These are phyloP conservation scores for Akanthomyces uredinophilus DNA, from an alignment of 2,329 filamentous ascomycete species.

Conservation along the genomic window DNA sequence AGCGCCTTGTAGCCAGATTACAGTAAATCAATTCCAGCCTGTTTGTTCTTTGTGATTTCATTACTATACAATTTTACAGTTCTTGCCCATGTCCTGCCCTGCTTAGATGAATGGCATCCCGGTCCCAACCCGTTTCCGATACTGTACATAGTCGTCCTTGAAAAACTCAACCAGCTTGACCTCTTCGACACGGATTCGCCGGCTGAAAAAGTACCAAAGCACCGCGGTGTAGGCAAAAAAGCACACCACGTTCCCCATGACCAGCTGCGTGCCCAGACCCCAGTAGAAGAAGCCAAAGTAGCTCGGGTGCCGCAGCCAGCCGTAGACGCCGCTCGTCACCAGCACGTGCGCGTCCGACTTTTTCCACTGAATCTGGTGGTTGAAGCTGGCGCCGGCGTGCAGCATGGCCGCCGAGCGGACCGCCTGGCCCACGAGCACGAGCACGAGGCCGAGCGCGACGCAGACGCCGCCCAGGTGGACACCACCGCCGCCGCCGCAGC, in stretches of 20 bases:
- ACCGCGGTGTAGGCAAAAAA: constrained; percentile 68
- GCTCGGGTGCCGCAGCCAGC: constrained; percentile 71
- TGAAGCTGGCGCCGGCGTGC: constrained; percentile 86
- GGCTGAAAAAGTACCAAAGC: constrained; percentile 80
- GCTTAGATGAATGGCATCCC: constrained; percentile 64
- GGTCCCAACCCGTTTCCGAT: constrained; percentile 65
- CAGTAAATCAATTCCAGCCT: neutral
- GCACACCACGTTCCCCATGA: constrained; percentile 79
- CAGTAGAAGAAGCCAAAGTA: constrained; percentile 99
- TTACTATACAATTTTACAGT: neutral
- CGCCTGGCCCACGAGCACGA: constrained; percentile 67
- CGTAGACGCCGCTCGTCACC: constrained; percentile 80
- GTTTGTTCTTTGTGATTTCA: neutral
- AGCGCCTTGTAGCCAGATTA: constrained; percentile 1
- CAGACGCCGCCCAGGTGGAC: constrained; percentile 33
- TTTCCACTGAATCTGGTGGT: constrained; percentile 73
- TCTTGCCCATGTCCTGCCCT: no score
- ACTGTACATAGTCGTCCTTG: constrained; percentile 71
- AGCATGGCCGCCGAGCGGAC: constrained; percentile 81
- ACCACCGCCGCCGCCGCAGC: constrained; percentile 32
- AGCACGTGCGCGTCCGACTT: constrained; percentile 66
- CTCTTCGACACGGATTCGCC: constrained; percentile 74
- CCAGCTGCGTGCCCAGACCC: constrained; percentile 88
- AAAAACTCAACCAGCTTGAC: constrained; percentile 74
- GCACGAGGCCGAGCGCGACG: constrained; percentile 52